Conservation (phyloP, 495 filamentous ascomycete species). For the Neurospora sp. region DNA sequence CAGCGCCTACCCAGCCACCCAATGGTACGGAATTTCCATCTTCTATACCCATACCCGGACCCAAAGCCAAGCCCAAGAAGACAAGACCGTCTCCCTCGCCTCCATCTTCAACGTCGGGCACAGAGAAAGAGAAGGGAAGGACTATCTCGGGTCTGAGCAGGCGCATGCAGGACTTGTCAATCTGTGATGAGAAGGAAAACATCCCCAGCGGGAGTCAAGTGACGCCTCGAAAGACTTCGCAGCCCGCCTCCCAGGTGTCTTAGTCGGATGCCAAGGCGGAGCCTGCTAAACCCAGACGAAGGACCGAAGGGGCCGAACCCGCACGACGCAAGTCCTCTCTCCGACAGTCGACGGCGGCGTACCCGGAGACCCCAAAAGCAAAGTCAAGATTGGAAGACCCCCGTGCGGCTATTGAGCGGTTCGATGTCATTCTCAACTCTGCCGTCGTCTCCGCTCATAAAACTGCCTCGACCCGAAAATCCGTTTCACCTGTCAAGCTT, state of each 20-base stretch:
- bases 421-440: conserved; percentile 14
- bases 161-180: conserved; percentile 19
- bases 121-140: conserved; percentile 13
- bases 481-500: conserved; percentile 24
- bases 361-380: conserved; percentile 8
- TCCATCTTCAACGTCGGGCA: conserved; percentile 13
- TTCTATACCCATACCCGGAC: conserved; percentile 13
- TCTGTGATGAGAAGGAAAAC: conserved; percentile 10
- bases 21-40: conserved; percentile 53
- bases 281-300: neutral
- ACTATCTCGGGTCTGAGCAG: conserved; percentile 11
- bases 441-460: conserved; percentile 1
- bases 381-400: conserved; percentile 4
- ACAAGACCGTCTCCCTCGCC: conserved; percentile 18
- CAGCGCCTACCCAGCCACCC: conserved; percentile 37
- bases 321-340: conserved; percentile 1
- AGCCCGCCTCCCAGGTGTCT: conserved; percentile 2
- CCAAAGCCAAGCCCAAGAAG: conserved; percentile 13
- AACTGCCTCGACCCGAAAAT: conserved; percentile 12
- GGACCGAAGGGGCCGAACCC: conserved; percentile 4
- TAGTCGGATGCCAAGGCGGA: conserved; percentile 10
- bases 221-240: conserved; percentile 17
- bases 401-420: conserved; percentile 5
- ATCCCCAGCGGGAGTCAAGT: conserved; percentile 26
- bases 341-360: neutral